Base-by-base conservation (phyloP, 2,329 filamentous ascomycete species). In the Cytospora piceae region DNA sequence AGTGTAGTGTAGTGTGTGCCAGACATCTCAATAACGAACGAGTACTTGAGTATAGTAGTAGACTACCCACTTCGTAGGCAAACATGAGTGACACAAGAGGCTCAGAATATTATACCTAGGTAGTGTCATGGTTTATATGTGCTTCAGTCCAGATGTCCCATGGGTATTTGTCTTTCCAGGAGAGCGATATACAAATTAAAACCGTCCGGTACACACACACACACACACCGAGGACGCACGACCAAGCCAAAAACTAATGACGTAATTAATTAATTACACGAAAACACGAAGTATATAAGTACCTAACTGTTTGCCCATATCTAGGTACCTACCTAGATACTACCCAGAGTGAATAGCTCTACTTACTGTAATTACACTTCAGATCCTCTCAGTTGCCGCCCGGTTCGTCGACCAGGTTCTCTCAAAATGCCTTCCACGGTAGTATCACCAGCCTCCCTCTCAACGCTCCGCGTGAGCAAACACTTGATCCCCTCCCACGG, bases 401-500 rank as follows among this genome's bases (percentile, higher is more conserved):
- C 34, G 1, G 34, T 15, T 24, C 46, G 11, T 49, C 46, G 4
- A 49, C 9, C n/a, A 49, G n/a, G n/a, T 22, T 24, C 7, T 24
- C 6, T 1, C 22, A 27, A 49, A 17, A 63, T 63, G 61, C 39
- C 65, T 22, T 46, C 58, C 22, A 51, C 27, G 27, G 27, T 29
- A 6, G 46, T 60, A 11, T 49, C 62, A 7, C 68, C 71, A 20
- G 74, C 71, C 6, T 76, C 83, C 17, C 76, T 86, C 20, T 75
- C 79, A 37, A 76, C 83, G 4, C 80, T 91, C 64, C 77, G 77
- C 34, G 78, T 90, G n/a, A 84, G 84, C 46, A 80, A 78, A 22
- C 82, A 88, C 73, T 77, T 81, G 31, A 90, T 92, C 66, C 83
- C 87, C 5, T 77, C 82, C 15, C 82, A 87, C 74, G 74, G 76